Evolutionary conservation across 306 rosid genomes (phyloP), one percentile per base, ranked within the genome.

Genomic region (Lupinus albus): DNA sequence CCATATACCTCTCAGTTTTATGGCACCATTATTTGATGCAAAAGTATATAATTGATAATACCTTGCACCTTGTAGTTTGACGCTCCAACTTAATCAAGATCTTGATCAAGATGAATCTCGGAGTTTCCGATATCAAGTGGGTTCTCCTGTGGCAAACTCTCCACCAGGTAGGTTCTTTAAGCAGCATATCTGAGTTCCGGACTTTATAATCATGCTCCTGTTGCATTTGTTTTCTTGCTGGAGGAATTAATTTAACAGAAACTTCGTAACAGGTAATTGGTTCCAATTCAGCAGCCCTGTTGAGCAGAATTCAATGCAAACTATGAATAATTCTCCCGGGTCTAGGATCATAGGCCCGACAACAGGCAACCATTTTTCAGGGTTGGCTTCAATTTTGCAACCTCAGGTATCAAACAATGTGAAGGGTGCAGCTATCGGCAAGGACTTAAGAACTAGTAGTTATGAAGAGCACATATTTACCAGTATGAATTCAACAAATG

Each of bases 81-180:
- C 90, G 92, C 87, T 88, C 79, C 99, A 94, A 78, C 74, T 90
- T 55, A 94, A 78, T 84, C 99, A 86, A 86, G 99, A 93, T 76
- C 90, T 83, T 72, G 99, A 93, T 52, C 99, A 86, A 85, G 99
- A 93, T 52, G 97, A 93, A 18, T 56, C 87, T 79, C 83, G 90
- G 61, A 83, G 83, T 74, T 84, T 88, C 71, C 79, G 91, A 45
- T 88, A 83, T 74, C 97, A 79, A 84, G 83, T 88, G 76, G 88
- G 95, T 80, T 94, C 99, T 38, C 99, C 99, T 49, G 50, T 86
- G 12, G 73, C 95, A 70, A 86, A 71, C 83, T 94, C 99, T 70
- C 99, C 99, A 11, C 97, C 99, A 68, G 99, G 99, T 94, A 77
- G 78, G 76, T 78, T 70, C 51, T 78, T 59, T 68, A 47, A 55